A percentile compares a stretch with the other conserved stretches of the same genome.
Conservation (phyloP, 2,329 filamentous ascomycete genomes). For the Colletotrichum sp. region DNA sequence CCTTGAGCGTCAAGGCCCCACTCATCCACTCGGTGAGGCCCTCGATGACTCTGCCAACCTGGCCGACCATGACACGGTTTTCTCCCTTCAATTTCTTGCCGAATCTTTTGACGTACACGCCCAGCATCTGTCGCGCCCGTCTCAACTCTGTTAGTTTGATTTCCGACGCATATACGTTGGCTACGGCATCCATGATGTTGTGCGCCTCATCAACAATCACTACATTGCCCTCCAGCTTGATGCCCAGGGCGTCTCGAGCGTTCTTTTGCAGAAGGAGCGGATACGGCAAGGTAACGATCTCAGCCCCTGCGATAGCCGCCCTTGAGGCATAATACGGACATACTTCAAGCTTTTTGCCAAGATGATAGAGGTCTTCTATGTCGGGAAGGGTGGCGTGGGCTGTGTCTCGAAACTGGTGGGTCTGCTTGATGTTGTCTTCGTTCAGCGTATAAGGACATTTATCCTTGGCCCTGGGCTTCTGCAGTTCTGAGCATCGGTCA, state of each 20-base stretch:
- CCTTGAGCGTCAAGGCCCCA: slow-evolving; percentile 53
- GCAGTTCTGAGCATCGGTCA: slow-evolving; percentile 88
- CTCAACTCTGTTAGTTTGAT: slow-evolving; percentile 77
- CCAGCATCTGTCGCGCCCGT: slow-evolving; percentile 76
- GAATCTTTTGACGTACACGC: slow-evolving; percentile 84
- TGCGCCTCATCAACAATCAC: slow-evolving; percentile 98
- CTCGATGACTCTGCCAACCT: slow-evolving; percentile 83
- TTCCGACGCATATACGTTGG: slow-evolving; percentile 82
- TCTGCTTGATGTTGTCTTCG: slow-evolving; percentile 74
- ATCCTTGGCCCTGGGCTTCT: slow-evolving; percentile 71
- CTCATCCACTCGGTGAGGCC: slow-evolving; percentile 76
- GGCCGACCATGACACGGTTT: slow-evolving; percentile 89
- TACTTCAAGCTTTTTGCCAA: slow-evolving; percentile 80
- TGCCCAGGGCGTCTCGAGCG: slow-evolving; percentile 84
- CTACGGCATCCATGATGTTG: slow-evolving; percentile 95
- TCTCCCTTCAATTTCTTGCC: slow-evolving; percentile 87
- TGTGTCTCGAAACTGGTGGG: slow-evolving; percentile 84
- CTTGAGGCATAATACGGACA: slow-evolving; percentile 98
- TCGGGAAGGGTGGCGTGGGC: slow-evolving; percentile 85
- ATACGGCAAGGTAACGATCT: slow-evolving; percentile 93
- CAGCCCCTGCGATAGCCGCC: slow-evolving; percentile 78
- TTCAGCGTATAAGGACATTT: slow-evolving; percentile 80
- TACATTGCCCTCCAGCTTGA: slow-evolving; percentile 85
- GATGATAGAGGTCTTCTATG: slow-evolving; percentile 84
- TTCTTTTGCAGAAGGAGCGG: slow-evolving; percentile 86